A percentile compares a stretch with the other conserved stretches of the same genome.
Conservation (phyloP, 768 basidiomycete species). For the Tulasnella sp. region DNA sequence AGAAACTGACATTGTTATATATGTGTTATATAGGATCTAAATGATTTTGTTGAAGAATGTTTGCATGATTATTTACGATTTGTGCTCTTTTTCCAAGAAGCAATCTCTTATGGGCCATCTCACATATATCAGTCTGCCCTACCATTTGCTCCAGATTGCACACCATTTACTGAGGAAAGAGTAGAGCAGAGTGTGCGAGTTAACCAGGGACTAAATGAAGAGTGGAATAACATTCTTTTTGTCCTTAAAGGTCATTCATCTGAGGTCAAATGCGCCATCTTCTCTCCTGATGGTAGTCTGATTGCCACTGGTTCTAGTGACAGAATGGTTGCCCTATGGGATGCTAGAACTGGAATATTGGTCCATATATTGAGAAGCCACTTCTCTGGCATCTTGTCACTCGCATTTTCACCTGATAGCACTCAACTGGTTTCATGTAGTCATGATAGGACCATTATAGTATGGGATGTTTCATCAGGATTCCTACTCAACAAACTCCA, state of each 20-base stretch:
- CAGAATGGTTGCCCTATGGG: not conserved
- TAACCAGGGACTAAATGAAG: not conserved
- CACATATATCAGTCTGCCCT: too few species aligned
- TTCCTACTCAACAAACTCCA: not conserved
- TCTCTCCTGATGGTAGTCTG: not conserved
- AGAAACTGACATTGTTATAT: not conserved
- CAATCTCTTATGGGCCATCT: too few species aligned
- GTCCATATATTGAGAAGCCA: not conserved
- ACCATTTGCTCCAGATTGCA: too few species aligned
- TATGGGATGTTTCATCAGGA: constrained; percentile 1
- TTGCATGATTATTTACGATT: not conserved
- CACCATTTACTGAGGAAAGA: too few species aligned
- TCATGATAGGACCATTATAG: not conserved
- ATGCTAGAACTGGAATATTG: not conserved
- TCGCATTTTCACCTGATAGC: not conserved
- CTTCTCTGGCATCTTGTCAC: not conserved
- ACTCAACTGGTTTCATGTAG: not conserved
- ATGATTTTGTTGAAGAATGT: not conserved
- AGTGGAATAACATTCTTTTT: not conserved
- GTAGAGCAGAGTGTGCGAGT: too few species aligned
- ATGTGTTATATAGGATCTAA: not conserved
- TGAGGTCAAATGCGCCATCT: not conserved
- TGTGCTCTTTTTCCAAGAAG: not conserved
- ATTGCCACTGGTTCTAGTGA: not conserved
- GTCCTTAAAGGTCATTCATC: not conserved